Evolutionary conservation across 2,329 filamentous ascomycete species (phyloP).

Genomic region (Fusarium sp.): DNA sequence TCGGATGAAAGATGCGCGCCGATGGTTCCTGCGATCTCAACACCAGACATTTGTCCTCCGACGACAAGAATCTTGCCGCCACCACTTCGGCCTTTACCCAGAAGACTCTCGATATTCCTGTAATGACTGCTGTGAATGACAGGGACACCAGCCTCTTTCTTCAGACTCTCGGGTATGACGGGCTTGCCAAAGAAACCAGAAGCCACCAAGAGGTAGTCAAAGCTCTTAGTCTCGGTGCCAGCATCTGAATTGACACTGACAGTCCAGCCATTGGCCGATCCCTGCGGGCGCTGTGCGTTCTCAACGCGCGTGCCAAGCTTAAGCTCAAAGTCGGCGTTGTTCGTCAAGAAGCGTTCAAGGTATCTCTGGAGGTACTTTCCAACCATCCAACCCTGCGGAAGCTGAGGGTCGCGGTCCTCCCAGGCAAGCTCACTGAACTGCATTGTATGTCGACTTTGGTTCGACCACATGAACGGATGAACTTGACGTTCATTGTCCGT

Average conservation of each 20-base stretch:
- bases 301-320: slow-evolving; percentile 63
- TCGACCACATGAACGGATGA: slow-evolving; percentile 76
- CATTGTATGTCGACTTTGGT: slow-evolving; percentile 82
- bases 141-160: slow-evolving; percentile 56
- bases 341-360: slow-evolving; percentile 65
- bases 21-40: slow-evolving; percentile 79
- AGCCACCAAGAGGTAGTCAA: slow-evolving; percentile 78
- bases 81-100: slow-evolving; percentile 53
- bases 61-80: slow-evolving; percentile 77
- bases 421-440: slow-evolving; percentile 79
- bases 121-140: slow-evolving; percentile 78
- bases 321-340: slow-evolving; percentile 56
- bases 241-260: slow-evolving; percentile 54
- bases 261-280: slow-evolving; percentile 57
- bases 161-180: slow-evolving; percentile 61
- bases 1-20: slow-evolving; percentile 77
- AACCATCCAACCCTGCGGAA: slow-evolving; percentile 82
- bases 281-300: slow-evolving; percentile 51
- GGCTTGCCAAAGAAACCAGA: slow-evolving; percentile 80
- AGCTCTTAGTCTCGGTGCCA: slow-evolving; percentile 61
- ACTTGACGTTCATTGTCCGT: slow-evolving; percentile 64
- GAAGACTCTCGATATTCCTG: slow-evolving; percentile 63
- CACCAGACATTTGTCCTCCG: slow-evolving; percentile 85
- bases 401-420: slow-evolving; percentile 69
- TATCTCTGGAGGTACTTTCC: slow-evolving; percentile 79